Evolutionary conservation across 495 filamentous ascomycete species (phyloP).

Genomic region (Venustampulla echinocandica): DNA sequence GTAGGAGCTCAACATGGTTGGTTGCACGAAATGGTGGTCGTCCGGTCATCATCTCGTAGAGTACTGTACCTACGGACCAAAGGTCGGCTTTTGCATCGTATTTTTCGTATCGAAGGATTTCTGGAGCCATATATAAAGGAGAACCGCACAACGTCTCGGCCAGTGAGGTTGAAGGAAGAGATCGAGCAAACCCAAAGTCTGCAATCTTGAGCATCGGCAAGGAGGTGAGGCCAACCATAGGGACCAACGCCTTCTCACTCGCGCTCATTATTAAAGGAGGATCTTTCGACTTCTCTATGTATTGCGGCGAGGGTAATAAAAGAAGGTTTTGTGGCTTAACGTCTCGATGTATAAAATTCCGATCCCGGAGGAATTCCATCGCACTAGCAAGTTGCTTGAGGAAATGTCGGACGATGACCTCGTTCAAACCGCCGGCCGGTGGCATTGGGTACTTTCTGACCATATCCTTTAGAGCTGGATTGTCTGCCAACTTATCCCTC

Average conservation of each 20-base stretch:
- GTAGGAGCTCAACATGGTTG: slow-evolving; percentile 89
- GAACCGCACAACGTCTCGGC: slow-evolving; percentile 96
- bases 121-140: slow-evolving; percentile 98
- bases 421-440: slow-evolving; percentile 72
- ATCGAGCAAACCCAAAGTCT: slow-evolving; percentile 93
- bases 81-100: slow-evolving; percentile 96
- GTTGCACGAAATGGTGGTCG: slow-evolving; percentile 83
- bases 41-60: slow-evolving; percentile 90
- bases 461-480: slow-evolving; percentile 74
- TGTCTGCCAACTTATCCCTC: slow-evolving; percentile 63
- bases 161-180: slow-evolving; percentile 77
- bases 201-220: slow-evolving; percentile 94
- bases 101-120: slow-evolving; percentile 93
- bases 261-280: slow-evolving; percentile 45
- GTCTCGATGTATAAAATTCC: slow-evolving; percentile 88
- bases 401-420: slow-evolving; percentile 91
- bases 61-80: slow-evolving; percentile 93
- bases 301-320: slow-evolving; percentile 72
- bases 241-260: slow-evolving; percentile 68
- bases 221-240: slow-evolving; percentile 71
- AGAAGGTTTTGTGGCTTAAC: slow-evolving; percentile 96
- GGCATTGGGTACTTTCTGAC: slow-evolving; percentile 84
- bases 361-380: slow-evolving; percentile 73
- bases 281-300: slow-evolving; percentile 30
- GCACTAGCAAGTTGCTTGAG: slow-evolving; percentile 92